Conservation (phyloP, 371 early-diverging fungal genomes). For the Mucor irregularis region DNA sequence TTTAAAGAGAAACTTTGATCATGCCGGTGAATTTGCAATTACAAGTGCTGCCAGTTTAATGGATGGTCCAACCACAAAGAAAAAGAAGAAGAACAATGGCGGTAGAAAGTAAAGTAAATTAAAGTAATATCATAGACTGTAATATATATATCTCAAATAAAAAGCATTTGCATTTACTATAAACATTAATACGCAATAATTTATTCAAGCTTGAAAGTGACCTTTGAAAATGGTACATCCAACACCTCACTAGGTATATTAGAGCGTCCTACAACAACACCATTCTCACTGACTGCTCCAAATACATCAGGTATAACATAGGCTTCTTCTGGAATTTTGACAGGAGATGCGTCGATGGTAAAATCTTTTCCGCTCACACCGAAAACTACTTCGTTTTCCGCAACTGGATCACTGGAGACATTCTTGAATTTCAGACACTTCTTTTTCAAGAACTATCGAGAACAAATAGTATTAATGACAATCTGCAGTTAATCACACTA, state of each 20-base stretch:
- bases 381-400: constrained; percentile 20
- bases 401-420: constrained; percentile 22
- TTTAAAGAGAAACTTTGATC: constrained; percentile 37
- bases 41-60: constrained; percentile 21
- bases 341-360: constrained; percentile 32
- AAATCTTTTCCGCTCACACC: constrained; percentile 37
- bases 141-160: not conserved
- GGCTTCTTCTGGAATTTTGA: constrained; percentile 18
- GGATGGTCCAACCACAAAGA: constrained; percentile 43
- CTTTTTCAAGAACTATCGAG: constrained; percentile 26
- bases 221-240: constrained; percentile 44
- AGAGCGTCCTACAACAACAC: constrained; percentile 48
- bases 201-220: constrained; percentile 14
- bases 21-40: constrained; percentile 49
- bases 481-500: not conserved
- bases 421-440: constrained; percentile 5
- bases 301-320: constrained; percentile 26
- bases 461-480: not conserved
- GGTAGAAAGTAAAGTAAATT: too few relatives aligned
- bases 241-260: constrained; percentile 34
- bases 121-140: not conserved
- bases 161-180: not conserved
- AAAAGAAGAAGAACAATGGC: constrained; percentile 24
- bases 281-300: constrained; percentile 62
- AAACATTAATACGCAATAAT: not conserved